Evolutionary conservation across 441 rosid species (phyloP).

Genomic region (Omphalea diandra): DNA sequence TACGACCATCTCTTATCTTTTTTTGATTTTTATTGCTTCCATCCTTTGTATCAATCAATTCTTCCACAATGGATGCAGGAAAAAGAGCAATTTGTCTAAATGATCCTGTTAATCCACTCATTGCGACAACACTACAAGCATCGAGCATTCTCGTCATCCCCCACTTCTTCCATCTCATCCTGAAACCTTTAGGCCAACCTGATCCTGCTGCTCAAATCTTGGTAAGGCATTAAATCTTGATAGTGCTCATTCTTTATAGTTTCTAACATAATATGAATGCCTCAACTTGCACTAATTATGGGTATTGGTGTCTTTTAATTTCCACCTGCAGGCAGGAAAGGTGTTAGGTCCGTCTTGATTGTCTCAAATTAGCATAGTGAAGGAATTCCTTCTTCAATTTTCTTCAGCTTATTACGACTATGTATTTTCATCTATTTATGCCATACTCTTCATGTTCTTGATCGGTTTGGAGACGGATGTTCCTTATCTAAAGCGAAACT

Average conservation of each 20-base stretch:
- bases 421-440: constrained; percentile 46
- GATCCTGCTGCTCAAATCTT: constrained; percentile 72
- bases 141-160: constrained; percentile 64
- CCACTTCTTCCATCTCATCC: constrained; percentile 56
- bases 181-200: constrained; percentile 68
- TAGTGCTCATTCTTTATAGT: no score
- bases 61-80: constrained; percentile 28
- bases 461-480: constrained; percentile 74
- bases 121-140: constrained; percentile 47
- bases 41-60: not conserved
- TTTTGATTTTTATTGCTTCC: not conserved
- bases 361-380: constrained; percentile 40
- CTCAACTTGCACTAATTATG: not conserved
- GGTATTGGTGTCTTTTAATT: no score
- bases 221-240: constrained; percentile 25
- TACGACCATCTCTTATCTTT: not conserved
- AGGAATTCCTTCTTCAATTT: constrained; percentile 47
- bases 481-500: constrained; percentile 49
- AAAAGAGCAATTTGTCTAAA: constrained; percentile 22
- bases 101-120: constrained; percentile 52
- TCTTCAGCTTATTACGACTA: constrained; percentile 51
- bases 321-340: no score
- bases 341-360: constrained; percentile 64
- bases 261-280: not conserved
- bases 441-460: constrained; percentile 69